Evolutionary conservation across 2,329 filamentous ascomycete genomes (phyloP), one percentile per base, ranked within the genome.

Genomic region (Bipolaris zeicola): DNA sequence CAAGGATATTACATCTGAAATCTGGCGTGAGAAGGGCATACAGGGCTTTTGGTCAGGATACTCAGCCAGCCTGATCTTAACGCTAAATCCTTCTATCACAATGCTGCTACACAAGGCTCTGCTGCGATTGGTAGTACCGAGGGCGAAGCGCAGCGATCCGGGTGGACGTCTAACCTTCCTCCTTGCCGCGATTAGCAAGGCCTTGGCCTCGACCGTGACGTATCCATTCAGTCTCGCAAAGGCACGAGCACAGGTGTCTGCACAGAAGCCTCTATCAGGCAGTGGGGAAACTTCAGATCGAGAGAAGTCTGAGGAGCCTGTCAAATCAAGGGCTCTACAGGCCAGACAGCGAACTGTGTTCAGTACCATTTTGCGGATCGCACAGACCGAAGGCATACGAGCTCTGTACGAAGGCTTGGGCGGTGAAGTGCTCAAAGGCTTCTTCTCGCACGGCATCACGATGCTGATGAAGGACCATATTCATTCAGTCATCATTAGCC

Each of bases 191-290:
- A 71, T 89, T 24, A 92, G 89, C 75, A 96, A 96, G 77, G 87
- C 87, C 0, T 79, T 89, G 22, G 92, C 92, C 0, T 91, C 88
- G 6, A 83, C 86, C 0, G 78, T 92, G 55, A 96, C 90, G 0
- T 96, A 96, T 71, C 93, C 93, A 0, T 89, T 96, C 73, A 90
- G 90, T 54, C 86, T 92, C 28, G 91, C 91, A n/a, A 94, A 94
- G 77, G 86, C 90, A 2, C 83, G 91, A 24, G 83, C 91, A 3
- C 91, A 96, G 72, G 84, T 89, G 22, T 82, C 83, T 1, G 75
- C 72, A 24, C 76, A 70, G 41, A 74, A 76, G 52, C 72, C 76
- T 14, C 52, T 68, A 24, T 58, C 72, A 28, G 45, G 56, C 0
- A 52, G 55, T 7, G 69, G 73, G 6, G 68, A 71, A 44, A 72